A percentile compares a stretch with the other conserved stretches of the same genome.
phyloP scores from a whole-genome alignment of 2,329 filamentous ascomycete species.

The Stachybotrys elegans region DNA sequence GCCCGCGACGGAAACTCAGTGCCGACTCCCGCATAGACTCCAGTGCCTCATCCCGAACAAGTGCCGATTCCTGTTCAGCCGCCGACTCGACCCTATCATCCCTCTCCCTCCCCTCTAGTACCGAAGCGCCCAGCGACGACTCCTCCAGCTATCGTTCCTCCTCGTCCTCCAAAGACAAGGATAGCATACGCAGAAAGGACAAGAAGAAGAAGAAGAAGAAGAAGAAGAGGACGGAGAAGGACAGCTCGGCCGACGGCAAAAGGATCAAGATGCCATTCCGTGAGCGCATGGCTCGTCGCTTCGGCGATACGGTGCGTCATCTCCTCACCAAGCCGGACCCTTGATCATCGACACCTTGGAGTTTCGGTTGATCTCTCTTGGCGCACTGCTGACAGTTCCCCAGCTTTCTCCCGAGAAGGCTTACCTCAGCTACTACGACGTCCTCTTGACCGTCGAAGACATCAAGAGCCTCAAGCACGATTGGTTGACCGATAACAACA shows the following conservation, averaged over 20 bases:
- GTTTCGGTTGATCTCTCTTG: constrained; percentile 6
- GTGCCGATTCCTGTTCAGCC: too few species aligned
- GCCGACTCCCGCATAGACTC: constrained; percentile 10
- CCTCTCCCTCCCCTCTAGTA: background rate
- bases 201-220: too few species aligned
- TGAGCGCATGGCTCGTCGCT: constrained; percentile 39
- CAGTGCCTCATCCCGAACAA: background rate
- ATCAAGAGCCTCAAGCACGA: constrained; percentile 83
- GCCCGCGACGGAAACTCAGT: constrained; percentile 15
- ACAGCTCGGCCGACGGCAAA: constrained; percentile 12
- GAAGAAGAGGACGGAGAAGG: too few species aligned
- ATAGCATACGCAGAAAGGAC: too few species aligned
- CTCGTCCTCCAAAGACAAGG: constrained; percentile 2
- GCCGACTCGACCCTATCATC: background rate
- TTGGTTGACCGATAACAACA: constrained; percentile 97
- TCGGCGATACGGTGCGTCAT: constrained; percentile 40
- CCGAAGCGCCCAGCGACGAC: constrained; percentile 10
- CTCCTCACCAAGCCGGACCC: constrained; percentile 10
- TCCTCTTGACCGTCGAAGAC: constrained; percentile 74
- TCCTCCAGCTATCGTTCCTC: constrained; percentile 11
- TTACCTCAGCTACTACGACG: constrained; percentile 37
- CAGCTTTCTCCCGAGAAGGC: constrained; percentile 44
- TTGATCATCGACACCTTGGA: constrained; percentile 5
- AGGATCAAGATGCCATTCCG: constrained; percentile 31
- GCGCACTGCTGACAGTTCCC: background rate